Conservation (phyloP, 78 protist species). For the Monosiga brevicollis region DNA sequence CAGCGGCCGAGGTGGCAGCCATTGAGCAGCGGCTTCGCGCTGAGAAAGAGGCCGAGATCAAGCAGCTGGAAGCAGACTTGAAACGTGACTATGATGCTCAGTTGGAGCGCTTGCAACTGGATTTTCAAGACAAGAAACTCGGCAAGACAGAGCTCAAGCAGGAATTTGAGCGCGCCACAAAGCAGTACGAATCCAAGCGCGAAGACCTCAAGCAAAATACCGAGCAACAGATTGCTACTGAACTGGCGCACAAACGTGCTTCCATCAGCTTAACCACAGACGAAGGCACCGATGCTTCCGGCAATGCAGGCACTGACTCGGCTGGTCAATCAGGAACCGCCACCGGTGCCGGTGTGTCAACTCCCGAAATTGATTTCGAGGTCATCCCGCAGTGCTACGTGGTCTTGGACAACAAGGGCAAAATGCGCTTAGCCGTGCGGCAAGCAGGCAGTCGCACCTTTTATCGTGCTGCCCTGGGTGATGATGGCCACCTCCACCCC, state of each 20-base stretch:
- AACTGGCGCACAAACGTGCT: background rate
- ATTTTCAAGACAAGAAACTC: background rate
- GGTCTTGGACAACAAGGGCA: background rate
- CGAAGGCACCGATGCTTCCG: background rate
- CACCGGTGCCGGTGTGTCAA: background rate
- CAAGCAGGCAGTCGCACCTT: background rate
- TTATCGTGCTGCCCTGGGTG: background rate
- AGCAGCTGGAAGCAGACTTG: conserved; percentile 16
- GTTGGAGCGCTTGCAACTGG: conserved; percentile 24
- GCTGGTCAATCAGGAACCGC: background rate
- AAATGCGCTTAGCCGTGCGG: background rate
- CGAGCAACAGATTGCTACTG: background rate
- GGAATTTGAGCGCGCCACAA: background rate
- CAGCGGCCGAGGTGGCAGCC: background rate
- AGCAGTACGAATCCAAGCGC: background rate
- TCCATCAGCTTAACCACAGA: no score
- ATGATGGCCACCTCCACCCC: background rate
- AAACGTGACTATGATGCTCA: conserved; percentile 9
- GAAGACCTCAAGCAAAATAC: background rate
- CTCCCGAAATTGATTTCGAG: background rate
- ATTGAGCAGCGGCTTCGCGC: background rate
- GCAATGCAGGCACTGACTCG: background rate
- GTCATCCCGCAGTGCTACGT: background rate
- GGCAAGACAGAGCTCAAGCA: background rate
- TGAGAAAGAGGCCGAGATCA: conserved; percentile 11